Evolutionary conservation across 106 monocot species (phyloP).

Genomic region (Dendrobium catenatum): DNA sequence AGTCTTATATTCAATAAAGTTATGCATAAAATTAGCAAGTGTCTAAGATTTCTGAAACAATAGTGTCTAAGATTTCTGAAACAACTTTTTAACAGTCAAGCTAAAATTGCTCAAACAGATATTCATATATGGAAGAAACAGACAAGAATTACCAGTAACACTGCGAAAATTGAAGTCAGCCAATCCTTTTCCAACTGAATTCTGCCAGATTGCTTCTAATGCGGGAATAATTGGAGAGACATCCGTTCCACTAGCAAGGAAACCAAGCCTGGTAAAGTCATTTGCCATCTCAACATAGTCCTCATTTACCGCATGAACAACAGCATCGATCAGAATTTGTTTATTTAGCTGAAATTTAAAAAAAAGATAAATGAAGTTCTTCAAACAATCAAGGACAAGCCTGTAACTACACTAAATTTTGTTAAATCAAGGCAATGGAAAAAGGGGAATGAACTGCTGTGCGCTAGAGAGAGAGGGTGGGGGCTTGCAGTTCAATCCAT

Average conservation of each 20-base stretch:
- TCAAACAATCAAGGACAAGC: background rate
- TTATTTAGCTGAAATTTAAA: constrained; percentile 84
- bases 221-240: constrained; percentile 91
- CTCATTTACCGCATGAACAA: constrained; percentile 99
- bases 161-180: constrained; percentile 94
- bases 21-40: background rate
- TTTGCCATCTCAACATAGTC: constrained; percentile 99
- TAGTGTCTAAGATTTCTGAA: background rate
- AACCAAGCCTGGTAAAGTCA: constrained; percentile 99
- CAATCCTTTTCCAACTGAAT: constrained; percentile 85
- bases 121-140: background rate
- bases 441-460: background rate
- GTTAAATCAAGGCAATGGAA: background rate
- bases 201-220: constrained; percentile 98
- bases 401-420: background rate
- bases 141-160: constrained; percentile 62
- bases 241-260: constrained; percentile 95
- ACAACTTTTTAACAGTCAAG: background rate
- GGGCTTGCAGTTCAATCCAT: background rate
- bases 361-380: background rate
- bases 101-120: background rate
- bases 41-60: background rate
- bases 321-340: constrained; percentile 95
- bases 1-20: background rate
- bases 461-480: background rate